Evolutionary conservation across 331 rosid genomes (phyloP).

Genomic region (Phaseolus coccineus): DNA sequence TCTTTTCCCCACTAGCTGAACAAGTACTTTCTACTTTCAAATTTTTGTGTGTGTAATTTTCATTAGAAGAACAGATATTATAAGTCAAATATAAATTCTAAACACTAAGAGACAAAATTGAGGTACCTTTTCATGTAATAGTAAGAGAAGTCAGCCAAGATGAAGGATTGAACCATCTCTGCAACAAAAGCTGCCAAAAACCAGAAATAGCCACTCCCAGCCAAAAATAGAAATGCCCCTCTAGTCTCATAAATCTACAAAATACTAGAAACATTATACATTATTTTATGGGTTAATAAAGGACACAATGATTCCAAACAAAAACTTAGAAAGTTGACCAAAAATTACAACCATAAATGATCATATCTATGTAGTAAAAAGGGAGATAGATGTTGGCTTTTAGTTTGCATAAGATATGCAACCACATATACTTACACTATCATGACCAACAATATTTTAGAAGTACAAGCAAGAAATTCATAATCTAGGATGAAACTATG

Average conservation of each 20-base stretch:
- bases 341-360: not conserved
- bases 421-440: no score
- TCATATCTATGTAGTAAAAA: not conserved
- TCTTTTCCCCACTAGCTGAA: no score
- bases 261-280: not conserved
- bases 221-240: conserved; percentile 53
- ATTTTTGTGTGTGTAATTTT: not conserved
- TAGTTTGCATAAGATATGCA: no score
- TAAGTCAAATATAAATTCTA: not conserved
- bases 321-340: not conserved
- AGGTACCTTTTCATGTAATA: conserved; percentile 73
- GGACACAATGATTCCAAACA: not conserved
- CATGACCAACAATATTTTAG: not conserved
- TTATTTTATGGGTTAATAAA: no score
- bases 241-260: conserved; percentile 64
- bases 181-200: conserved; percentile 56
- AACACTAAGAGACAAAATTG: not conserved
- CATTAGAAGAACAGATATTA: not conserved
- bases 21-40: no score
- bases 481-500: no score
- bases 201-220: conserved; percentile 74
- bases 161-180: conserved; percentile 74
- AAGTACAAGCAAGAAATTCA: not conserved
- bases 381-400: no score
- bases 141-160: conserved; percentile 86